A percentile compares a stretch with the other conserved stretches of the same genome.
These are phyloP conservation scores for Carex cristatella DNA, from an alignment of 176 grass and related monocot species.

Conservation along the genomic window DNA sequence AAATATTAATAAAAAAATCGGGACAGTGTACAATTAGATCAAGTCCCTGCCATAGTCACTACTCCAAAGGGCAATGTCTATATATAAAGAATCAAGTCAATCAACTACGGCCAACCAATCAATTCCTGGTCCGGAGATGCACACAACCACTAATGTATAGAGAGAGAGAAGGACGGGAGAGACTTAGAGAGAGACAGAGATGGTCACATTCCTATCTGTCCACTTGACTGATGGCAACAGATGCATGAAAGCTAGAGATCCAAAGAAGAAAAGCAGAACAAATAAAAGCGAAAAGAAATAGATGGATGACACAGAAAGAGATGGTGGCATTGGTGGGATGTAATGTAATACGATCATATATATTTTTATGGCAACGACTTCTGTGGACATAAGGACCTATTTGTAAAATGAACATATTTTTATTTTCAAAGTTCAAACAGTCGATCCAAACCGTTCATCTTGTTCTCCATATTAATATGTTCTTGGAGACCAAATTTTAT, in stretches of 20 bases:
- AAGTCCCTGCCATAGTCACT: background rate
- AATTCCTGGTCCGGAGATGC: background rate
- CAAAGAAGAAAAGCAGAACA: constrained; percentile 4
- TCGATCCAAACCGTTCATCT: too few relatives aligned
- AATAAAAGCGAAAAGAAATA: background rate
- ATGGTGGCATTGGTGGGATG: background rate
- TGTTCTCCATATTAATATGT: too few relatives aligned
- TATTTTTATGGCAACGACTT: too few relatives aligned
- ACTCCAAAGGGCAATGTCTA: background rate
- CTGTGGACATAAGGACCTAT: too few relatives aligned
- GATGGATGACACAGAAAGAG: background rate
- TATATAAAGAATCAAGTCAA: background rate
- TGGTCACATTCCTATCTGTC: constrained; percentile 23
- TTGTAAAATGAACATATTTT: too few relatives aligned
- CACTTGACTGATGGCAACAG: constrained; percentile 31
- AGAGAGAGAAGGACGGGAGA: background rate
- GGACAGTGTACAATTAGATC: background rate
- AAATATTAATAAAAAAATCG: too few relatives aligned
- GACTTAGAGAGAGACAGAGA: constrained; percentile 10
- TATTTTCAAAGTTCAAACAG: too few relatives aligned
- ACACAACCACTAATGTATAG: background rate
- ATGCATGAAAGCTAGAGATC: constrained; percentile 23
- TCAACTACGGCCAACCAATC: background rate
- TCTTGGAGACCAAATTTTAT: too few relatives aligned
- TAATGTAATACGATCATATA: background rate